Base-by-base conservation (phyloP, 257 asterid species). In the Solanum neorickii region DNA sequence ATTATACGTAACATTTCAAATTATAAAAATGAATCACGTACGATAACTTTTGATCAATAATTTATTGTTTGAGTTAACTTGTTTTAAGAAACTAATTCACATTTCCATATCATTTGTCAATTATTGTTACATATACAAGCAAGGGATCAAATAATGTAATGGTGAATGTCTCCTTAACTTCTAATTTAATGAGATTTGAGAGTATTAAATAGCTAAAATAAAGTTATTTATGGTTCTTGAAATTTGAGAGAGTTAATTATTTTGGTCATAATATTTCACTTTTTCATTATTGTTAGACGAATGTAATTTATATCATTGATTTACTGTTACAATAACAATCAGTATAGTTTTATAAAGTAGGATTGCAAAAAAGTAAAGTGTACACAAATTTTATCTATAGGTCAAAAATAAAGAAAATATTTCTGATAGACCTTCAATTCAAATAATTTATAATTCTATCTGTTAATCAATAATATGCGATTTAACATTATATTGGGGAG, bases 261-360 rank as follows among this genome's bases (percentile, higher is more conserved):
- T 69, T 29, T 29, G 41, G 3, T 14, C 23, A 69, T 27, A 14
- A 69, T 69, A 69, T 1, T 69, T 68, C 2, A 14, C 23, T 29
- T 6, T 68, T 12, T n/a, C 1, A n/a, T n/a, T 7, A 16, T 62
- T 11, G 31, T 69, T 29, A 1, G 5, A 69, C 23, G 12, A 69
- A 9, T 69, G 12, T 29, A 6, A 7, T 7, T 69, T 6, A 31
- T 29, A 2, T 27, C 3, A 13, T 13, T 68, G 21, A 27, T 68
- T 13, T 7, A 68, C 0, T 3, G 10, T 18, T 18, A 52, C 0
- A 18, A 18, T 0, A 18, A 52, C 0, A 52, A 18, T 52, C n/a
- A 18, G 1, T 52, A 52, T 52, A 52, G 1, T 52, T 52, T 52
- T 7, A 52, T 16, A 18, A 52, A 52, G 0, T 52, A 2, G n/a